Evolutionary conservation across 345 rosid genomes (phyloP), one percentile per base, ranked within the genome.

Genomic region (Geranium brycei): DNA sequence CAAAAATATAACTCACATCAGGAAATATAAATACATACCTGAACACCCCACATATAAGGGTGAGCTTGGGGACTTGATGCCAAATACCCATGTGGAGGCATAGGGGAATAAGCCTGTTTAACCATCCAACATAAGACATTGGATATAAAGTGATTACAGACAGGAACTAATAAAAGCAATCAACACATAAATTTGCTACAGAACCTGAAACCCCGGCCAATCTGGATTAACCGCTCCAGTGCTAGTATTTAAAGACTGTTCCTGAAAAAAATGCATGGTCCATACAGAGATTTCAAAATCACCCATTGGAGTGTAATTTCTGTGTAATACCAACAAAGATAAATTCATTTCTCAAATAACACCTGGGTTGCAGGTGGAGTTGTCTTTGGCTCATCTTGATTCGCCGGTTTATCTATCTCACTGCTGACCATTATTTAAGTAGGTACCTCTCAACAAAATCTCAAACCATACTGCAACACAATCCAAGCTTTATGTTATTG

Each of bases 21-120:
- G 53, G 63, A 66, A 67, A 61, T 35, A 8, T 59, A 23, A 23
- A 23, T 23, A 64, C 19, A 61, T 80, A 93, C 99, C 97, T 93
- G 99, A 71, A 93, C 99, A 2, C 99, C 97, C 99, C 99, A 93
- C 99, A 93, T 90, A 69, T 93, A 93, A 66, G 99, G 97, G 67
- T 81, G 98, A 73, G 96, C 87, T 78, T 93, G 99, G 70, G 99
- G 97, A 78, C 87, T 93, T 71, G 97, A 85, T 60, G 97, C 95
- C 82, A 93, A 68, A 81, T 81, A 92, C 19, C 98, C 97, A 81
- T 85, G 98, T 13, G 97, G 95, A 57, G 93, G 97, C 66, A 92
- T 81, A 62, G 91, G 93, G 72, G 97, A 86, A 82, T 86, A 90
- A 15, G 96, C 87, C 97, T 92, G 81, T 64, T 68, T 55, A 71